phyloP scores from a whole-genome alignment of 192 early-diverging fungal genomes.

The Coemansia sp. region DNA sequence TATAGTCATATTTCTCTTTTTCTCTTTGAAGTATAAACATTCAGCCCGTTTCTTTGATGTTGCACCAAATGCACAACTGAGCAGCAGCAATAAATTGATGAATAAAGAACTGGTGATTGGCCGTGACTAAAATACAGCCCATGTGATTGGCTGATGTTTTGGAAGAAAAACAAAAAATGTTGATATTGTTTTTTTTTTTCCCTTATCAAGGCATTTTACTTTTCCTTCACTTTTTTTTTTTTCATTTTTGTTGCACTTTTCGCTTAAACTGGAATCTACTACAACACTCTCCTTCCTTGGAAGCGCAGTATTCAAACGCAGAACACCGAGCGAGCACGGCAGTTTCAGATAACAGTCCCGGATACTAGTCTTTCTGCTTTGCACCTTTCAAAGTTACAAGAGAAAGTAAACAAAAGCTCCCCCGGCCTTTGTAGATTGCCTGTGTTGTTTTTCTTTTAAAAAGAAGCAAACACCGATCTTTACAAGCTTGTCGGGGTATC shows the following conservation, averaged over 20 bases:
- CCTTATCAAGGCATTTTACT: background rate
- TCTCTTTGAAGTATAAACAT: background rate
- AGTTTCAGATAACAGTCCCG: background rate
- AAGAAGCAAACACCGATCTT: background rate
- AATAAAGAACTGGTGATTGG: background rate
- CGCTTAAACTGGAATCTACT: background rate
- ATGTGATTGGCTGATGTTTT: background rate
- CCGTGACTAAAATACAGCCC: background rate
- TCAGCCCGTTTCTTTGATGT: background rate
- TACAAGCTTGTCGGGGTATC: background rate
- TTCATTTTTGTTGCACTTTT: background rate
- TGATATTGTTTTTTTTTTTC: background rate
- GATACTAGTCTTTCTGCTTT: background rate
- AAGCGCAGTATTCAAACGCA: background rate
- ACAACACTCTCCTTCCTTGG: background rate
- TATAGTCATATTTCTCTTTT: background rate
- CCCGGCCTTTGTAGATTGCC: background rate
- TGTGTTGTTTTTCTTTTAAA: background rate
- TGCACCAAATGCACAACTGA: background rate
- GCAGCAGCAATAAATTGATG: background rate
- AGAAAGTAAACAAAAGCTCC: slow-evolving; percentile 1
- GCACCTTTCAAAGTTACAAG: background rate
- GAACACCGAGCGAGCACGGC: background rate
- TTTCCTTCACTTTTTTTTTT: background rate
- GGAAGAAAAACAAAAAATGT: background rate